Evolutionary conservation across 805 yeast genomes (phyloP).

Genomic region (Zygosaccharomyces lentus): DNA sequence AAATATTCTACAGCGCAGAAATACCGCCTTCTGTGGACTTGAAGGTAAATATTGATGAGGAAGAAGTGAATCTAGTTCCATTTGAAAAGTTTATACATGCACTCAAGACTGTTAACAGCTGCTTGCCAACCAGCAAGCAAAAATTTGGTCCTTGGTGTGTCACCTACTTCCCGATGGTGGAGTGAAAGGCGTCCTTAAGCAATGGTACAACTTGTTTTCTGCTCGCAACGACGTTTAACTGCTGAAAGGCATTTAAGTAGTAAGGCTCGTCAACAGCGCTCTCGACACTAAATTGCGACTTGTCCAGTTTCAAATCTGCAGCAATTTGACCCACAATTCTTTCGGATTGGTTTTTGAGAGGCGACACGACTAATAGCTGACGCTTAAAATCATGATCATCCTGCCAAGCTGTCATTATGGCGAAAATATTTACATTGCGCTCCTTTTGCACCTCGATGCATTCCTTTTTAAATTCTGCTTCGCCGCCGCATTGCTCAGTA

Average conservation of each 20-base stretch:
- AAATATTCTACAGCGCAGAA: slow-evolving; percentile 23
- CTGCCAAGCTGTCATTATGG: slow-evolving; percentile 47
- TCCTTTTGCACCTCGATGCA: slow-evolving; percentile 27
- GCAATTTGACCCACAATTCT: slow-evolving; percentile 18
- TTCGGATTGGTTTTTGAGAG: slow-evolving; percentile 16
- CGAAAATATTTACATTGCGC: slow-evolving; percentile 37
- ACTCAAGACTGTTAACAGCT: slow-evolving; percentile 11
- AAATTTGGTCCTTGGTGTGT: slow-evolving; percentile 24
- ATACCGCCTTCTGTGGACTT: neutral
- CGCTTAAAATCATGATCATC: slow-evolving; percentile 39
- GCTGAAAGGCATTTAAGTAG: slow-evolving; percentile 34
- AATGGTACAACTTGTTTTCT: slow-evolving; percentile 84
- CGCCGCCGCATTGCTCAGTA: slow-evolving; percentile 32
- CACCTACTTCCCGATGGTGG: slow-evolving; percentile 15
- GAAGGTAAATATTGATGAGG: slow-evolving; percentile 22
- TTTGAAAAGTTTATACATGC: slow-evolving; percentile 14
- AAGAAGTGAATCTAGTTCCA: slow-evolving; percentile 13
- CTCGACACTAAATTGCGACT: neutral
- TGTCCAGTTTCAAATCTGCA: slow-evolving; percentile 13
- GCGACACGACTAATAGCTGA: slow-evolving; percentile 38
- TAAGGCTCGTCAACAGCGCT: neutral
- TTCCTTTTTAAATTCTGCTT: slow-evolving; percentile 19
- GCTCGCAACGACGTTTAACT: slow-evolving; percentile 59
- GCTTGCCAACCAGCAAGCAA: slow-evolving; percentile 15
- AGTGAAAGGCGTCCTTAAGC: slow-evolving; percentile 26